Conservation (phyloP, 2,329 filamentous ascomycete genomes). For the Immersiporthe knoxdaviesiana region DNA sequence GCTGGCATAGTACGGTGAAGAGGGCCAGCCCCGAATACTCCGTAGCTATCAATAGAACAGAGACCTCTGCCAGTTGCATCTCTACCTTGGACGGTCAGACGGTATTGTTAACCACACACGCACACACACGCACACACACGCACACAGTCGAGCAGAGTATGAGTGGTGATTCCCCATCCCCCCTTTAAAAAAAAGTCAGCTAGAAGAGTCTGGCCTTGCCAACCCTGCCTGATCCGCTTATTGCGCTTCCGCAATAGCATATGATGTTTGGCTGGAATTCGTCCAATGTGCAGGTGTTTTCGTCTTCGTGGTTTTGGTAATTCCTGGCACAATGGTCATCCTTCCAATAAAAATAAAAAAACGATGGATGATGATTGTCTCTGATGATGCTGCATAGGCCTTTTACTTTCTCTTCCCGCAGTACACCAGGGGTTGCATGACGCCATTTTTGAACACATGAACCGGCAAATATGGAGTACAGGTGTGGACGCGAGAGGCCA, state of each 20-base stretch:
- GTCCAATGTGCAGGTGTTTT: not conserved
- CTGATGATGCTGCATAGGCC: not conserved
- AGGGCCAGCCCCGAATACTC: constrained; percentile 35
- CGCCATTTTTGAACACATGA: not conserved
- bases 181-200: not conserved
- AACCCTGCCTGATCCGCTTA: not conserved
- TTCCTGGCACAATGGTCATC: not conserved
- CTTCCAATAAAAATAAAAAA: no score
- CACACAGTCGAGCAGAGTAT: not conserved
- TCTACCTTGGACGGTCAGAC: not conserved
- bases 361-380: not conserved
- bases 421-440: not conserved
- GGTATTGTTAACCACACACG: not conserved
- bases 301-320: not conserved
- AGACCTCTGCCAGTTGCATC: constrained; percentile 13
- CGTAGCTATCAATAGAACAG: constrained; percentile 1
- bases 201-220: not conserved
- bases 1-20: constrained; percentile 35
- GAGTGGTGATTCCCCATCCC: not conserved
- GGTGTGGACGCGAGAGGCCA: not conserved
- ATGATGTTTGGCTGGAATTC: not conserved
- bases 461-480: not conserved
- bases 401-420: not conserved
- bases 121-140: no score
- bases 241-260: not conserved